Evolutionary conservation across 2,329 filamentous ascomycete genomes (phyloP).

Genomic region (Aspergillus intermedius): DNA sequence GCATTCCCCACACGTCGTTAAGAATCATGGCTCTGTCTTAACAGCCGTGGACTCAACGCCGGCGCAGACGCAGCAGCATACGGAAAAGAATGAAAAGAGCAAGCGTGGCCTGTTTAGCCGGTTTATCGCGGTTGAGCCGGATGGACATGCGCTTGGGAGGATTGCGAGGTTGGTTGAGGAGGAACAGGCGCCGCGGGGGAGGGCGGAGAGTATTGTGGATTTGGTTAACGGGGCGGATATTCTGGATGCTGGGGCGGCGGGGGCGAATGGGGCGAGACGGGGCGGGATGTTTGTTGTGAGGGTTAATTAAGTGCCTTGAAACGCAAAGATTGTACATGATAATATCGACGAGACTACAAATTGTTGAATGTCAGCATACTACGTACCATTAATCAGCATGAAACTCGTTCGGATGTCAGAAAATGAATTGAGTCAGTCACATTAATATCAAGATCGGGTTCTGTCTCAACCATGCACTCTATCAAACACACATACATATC

Average conservation of each 20-base stretch:
- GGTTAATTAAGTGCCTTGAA: constrained; percentile 14
- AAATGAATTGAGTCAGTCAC: no score
- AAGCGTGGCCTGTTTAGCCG: constrained; percentile 23
- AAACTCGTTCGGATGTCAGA: neutral
- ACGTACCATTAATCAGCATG: neutral
- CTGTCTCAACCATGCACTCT: constrained; percentile 1
- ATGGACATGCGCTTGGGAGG: constrained; percentile 25
- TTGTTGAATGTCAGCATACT: neutral
- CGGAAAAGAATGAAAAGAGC: constrained; percentile 1
- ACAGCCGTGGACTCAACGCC: constrained; percentile 28
- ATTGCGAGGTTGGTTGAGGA: constrained; percentile 32
- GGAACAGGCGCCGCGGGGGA: constrained; percentile 25
- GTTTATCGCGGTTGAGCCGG: constrained; percentile 33
- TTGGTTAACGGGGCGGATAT: constrained; percentile 29
- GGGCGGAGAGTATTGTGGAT: constrained; percentile 28
- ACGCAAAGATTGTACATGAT: no score
- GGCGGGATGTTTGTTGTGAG: constrained; percentile 30
- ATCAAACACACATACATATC: constrained; percentile 3
- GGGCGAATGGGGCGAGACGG: constrained; percentile 18
- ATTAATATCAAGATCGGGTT: neutral
- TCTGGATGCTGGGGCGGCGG: constrained; percentile 24
- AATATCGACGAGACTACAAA: no score
- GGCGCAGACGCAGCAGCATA: constrained; percentile 9
- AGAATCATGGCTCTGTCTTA: constrained; percentile 28
- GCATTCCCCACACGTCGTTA: constrained; percentile 27